Evolutionary conservation across 768 basidiomycete genomes (phyloP), one percentile per base, ranked within the genome.

Genomic region (Lactifluus subvellereus): DNA sequence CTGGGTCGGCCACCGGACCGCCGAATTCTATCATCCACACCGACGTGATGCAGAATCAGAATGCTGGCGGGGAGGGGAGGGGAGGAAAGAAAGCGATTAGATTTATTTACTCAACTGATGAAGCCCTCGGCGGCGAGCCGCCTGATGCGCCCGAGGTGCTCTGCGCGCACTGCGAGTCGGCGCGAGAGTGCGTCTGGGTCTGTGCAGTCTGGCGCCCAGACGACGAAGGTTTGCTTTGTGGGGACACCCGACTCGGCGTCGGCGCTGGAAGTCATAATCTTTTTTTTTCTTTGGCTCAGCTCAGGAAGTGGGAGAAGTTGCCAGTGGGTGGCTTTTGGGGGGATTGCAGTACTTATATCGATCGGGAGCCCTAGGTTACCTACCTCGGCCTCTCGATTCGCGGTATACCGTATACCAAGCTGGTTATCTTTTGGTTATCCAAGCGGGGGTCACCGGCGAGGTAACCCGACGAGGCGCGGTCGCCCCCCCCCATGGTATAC

Each of bases 61-160:
- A 30, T 14, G 22, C 14, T 80, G 74, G 11, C 76, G 76, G 14
- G 72, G 74, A 0, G 78, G 76, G 8, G 76, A 75, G 8, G 74
- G 73, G 56, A 81, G 72, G 14, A 33, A 14, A 14, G 13, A 16
- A 32, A 18, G 4, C 2, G 37, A 6, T 11, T n/a, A 6, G n/a
- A 10, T 47, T 27, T 27, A 4, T 40, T 40, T 6, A 22, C 57
- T 38, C 64, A 61, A 57, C 64, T 54, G 20, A 53, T 18, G 14
- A 20, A 18, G 43, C 64, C 64, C 2, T 55, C 5, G 8, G 32
- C 33, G 18, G 7, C 22, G 49, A 43, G 40, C 20, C 8, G 27
- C 20, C 38, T 40, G 37, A 65, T 38, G 33, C 60, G 20, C n/a
- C 35, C 40, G 38, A 18, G 1, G 22, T 65, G 64, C 20, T 43